Percentiles rank a stretch among this genome's conserved stretches.
Conservation (phyloP, 768 basidiomycete genomes). For the Leccinum variicolor region DNA sequence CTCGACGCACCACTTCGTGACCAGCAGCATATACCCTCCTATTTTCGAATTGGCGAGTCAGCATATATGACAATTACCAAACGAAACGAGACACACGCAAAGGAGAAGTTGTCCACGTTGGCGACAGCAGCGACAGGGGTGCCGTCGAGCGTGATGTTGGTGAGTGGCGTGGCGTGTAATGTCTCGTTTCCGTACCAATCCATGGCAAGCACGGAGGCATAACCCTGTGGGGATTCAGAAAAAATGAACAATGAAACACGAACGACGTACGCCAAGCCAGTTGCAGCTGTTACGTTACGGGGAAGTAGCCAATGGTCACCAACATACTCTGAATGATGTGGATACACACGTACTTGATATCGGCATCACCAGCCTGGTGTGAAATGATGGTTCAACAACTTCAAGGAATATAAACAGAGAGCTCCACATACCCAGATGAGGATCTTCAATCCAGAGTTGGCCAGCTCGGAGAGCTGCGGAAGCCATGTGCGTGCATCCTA, state of each 20-base stretch:
- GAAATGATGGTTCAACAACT: not conserved
- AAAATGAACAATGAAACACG: not conserved
- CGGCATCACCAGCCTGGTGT: constrained; percentile 26
- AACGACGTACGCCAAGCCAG: constrained; percentile 33
- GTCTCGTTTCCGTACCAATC: constrained; percentile 43
- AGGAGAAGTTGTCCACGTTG: constrained; percentile 64
- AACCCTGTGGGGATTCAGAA: constrained; percentile 20
- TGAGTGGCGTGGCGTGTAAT: constrained; percentile 38
- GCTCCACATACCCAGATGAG: constrained; percentile 37
- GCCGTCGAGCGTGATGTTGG: constrained; percentile 56
- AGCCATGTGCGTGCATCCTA: constrained; percentile 37
- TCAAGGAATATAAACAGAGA: not conserved
- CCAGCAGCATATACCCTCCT: constrained; percentile 58
- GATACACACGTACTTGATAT: constrained; percentile 21
- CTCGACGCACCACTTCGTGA: constrained; percentile 57
- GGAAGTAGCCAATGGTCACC: constrained; percentile 1
- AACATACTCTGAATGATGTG: not conserved
- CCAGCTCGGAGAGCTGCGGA: constrained; percentile 35
- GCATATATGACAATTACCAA: too few species aligned
- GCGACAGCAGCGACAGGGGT: constrained; percentile 53
- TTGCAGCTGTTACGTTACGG: constrained; percentile 9
- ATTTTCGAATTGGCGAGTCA: not conserved
- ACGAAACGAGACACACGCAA: constrained; percentile 46
- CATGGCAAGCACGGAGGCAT: constrained; percentile 41
- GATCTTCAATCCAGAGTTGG: constrained; percentile 34